A percentile compares a stretch with the other conserved stretches of the same genome.
Evolutionary conservation across 805 yeast species (phyloP).

Genomic region (Myxozyma vanderwaltii): DNA sequence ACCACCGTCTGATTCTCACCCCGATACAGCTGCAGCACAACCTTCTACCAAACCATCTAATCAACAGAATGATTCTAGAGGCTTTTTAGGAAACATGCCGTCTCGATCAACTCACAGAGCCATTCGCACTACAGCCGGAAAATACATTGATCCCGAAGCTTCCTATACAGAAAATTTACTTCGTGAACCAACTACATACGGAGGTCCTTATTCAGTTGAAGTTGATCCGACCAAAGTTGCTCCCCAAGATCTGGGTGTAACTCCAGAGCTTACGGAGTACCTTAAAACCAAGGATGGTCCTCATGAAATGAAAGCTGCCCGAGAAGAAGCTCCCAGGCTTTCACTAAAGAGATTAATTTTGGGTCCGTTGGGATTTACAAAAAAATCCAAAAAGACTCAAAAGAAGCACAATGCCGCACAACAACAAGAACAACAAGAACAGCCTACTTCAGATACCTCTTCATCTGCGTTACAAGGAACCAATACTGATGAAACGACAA

Average conservation of each 20-base stretch:
- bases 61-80: too few relatives aligned
- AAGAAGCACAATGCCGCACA: neutral
- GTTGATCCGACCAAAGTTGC: neutral
- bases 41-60: too few relatives aligned
- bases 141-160: slow-evolving; percentile 6
- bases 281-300: neutral
- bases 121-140: slow-evolving; percentile 6
- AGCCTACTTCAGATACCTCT: neutral
- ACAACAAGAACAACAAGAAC: too few relatives aligned
- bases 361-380: neutral
- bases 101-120: neutral
- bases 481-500: neutral
- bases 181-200: slow-evolving; percentile 4
- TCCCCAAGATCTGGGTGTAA: neutral
- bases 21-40: too few relatives aligned
- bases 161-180: neutral
- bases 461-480: neutral
- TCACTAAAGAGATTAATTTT: neutral
- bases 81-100: too few relatives aligned
- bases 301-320: neutral
- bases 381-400: neutral
- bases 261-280: neutral
- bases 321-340: neutral
- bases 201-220: slow-evolving; percentile 2
- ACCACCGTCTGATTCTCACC: too few relatives aligned